phyloP scores from a whole-genome alignment of 306 rosid species.

The Casuarina glauca region DNA sequence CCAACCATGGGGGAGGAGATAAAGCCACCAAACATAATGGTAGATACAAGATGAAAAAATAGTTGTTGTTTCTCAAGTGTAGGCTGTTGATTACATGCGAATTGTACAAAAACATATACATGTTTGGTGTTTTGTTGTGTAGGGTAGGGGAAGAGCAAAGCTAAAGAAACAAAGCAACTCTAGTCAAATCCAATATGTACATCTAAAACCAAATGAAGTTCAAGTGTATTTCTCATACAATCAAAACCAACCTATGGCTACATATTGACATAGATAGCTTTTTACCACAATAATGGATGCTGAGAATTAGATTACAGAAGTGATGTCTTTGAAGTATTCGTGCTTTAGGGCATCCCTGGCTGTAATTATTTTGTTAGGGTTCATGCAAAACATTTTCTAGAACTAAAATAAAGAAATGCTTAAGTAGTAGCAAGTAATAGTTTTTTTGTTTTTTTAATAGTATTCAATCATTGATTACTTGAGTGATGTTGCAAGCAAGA shows the following conservation, averaged over 20 bases:
- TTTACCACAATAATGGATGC: slow-evolving; percentile 32
- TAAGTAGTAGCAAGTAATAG: background rate
- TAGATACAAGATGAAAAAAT: background rate
- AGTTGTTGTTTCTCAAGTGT: slow-evolving; percentile 5
- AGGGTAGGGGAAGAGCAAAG: background rate
- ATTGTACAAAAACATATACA: slow-evolving; percentile 9
- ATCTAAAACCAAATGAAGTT: slow-evolving; percentile 27
- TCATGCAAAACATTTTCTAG: slow-evolving; percentile 97
- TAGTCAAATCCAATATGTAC: slow-evolving; percentile 30
- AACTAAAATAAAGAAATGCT: slow-evolving; percentile 21
- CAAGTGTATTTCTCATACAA: slow-evolving; percentile 55
- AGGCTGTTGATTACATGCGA: slow-evolving; percentile 28
- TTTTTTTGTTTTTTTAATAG: background rate
- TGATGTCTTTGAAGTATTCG: slow-evolving; percentile 92
- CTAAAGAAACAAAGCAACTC: slow-evolving; percentile 24
- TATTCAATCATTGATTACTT: background rate
- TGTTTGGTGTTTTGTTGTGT: background rate
- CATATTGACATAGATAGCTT: slow-evolving; percentile 63
- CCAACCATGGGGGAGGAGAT: too few relatives aligned
- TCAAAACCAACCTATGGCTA: slow-evolving; percentile 59
- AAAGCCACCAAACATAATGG: background rate
- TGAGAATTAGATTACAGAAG: slow-evolving; percentile 67
- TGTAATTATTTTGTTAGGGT: slow-evolving; percentile 85
- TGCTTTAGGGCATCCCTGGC: slow-evolving; percentile 96
- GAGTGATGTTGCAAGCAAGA: background rate